A percentile compares a stretch with the other conserved stretches of the same genome.
phyloP scores from a whole-genome alignment of 1,284 basidiomycete species.

The Sanghuangporus weigelae region DNA sequence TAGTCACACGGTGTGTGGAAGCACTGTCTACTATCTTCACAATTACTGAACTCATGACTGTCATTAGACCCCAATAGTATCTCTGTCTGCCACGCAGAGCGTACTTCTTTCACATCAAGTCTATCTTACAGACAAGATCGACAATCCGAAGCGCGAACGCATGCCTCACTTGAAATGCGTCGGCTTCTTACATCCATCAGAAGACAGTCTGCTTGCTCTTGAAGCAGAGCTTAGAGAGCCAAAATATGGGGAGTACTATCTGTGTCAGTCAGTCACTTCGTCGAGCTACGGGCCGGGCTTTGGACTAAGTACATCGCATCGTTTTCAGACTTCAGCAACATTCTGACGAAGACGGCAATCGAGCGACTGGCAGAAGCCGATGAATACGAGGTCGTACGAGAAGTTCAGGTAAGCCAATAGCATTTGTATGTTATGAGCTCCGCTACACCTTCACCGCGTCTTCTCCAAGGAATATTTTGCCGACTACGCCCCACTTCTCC shows the following conservation, averaged over 20 bases:
- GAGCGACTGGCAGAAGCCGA: conserved; percentile 93
- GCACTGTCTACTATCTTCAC: neutral
- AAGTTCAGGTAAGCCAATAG: conserved; percentile 75
- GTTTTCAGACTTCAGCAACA: conserved; percentile 86
- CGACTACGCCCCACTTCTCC: conserved; percentile 86
- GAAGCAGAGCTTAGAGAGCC: conserved; percentile 84
- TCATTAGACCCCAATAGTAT: conserved; percentile 91
- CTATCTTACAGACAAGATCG: conserved; percentile 95
- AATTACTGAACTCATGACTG: neutral
- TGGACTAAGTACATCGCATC: conserved; percentile 3
- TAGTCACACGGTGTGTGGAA: conserved; percentile 75
- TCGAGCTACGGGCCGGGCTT: conserved; percentile 18
- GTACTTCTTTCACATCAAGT: conserved; percentile 94
- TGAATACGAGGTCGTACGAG: conserved; percentile 93
- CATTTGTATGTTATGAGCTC: conserved; percentile 17
- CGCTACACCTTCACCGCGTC: conserved; percentile 22
- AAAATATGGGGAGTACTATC: conserved; percentile 94
- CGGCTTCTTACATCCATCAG: conserved; percentile 82
- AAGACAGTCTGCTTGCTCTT: conserved; percentile 78
- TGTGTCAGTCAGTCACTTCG: conserved; percentile 84
- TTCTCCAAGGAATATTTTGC: conserved; percentile 84
- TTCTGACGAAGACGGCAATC: conserved; percentile 85
- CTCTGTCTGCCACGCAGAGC: conserved; percentile 92
- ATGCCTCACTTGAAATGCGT: conserved; percentile 97
- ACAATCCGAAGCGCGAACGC: conserved; percentile 83